Percentiles rank a stretch among this genome's conserved stretches.
phyloP scores from a whole-genome alignment of 2,329 filamentous ascomycete species.

The Penicillium decumbens region DNA sequence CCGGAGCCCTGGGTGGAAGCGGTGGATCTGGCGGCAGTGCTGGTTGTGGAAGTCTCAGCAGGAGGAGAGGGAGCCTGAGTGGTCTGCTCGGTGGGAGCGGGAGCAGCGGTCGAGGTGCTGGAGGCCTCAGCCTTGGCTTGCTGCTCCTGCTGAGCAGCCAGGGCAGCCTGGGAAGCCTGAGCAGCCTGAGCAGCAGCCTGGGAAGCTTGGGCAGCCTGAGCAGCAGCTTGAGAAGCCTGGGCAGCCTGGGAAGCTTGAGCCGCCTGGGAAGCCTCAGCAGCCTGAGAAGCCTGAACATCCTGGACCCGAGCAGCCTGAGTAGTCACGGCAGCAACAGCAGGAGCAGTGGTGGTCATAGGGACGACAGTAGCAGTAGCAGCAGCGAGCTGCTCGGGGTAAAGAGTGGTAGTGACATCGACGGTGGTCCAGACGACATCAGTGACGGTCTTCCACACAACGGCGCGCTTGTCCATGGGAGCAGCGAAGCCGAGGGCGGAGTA shows the following conservation, averaged over 20 bases:
- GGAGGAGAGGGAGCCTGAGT: constrained; percentile 3
- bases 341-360: constrained; percentile 15
- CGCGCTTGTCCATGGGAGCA: constrained; percentile 37
- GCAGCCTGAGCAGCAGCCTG: no score
- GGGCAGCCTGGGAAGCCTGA: no score
- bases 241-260: no score
- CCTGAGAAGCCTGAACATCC: constrained; percentile 11
- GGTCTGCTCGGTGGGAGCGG: constrained; percentile 3
- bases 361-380: constrained; percentile 19
- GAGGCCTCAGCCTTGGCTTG: neutral
- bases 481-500: constrained; percentile 31
- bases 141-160: constrained; percentile 14
- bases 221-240: no score
- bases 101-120: constrained; percentile 4
- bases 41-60: neutral
- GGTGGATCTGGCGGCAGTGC: constrained; percentile 12
- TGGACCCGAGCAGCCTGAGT: constrained; percentile 7
- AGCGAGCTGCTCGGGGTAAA: constrained; percentile 37
- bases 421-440: constrained; percentile 48
- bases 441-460: constrained; percentile 49
- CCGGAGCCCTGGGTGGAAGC: constrained; percentile 13
- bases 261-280: neutral
- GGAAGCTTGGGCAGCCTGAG: no score
- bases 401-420: constrained; percentile 46
- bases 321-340: constrained; percentile 8